Evolutionary conservation across 306 rosid genomes (phyloP), one percentile per base, ranked within the genome.

Genomic region (Rosa lucieae): DNA sequence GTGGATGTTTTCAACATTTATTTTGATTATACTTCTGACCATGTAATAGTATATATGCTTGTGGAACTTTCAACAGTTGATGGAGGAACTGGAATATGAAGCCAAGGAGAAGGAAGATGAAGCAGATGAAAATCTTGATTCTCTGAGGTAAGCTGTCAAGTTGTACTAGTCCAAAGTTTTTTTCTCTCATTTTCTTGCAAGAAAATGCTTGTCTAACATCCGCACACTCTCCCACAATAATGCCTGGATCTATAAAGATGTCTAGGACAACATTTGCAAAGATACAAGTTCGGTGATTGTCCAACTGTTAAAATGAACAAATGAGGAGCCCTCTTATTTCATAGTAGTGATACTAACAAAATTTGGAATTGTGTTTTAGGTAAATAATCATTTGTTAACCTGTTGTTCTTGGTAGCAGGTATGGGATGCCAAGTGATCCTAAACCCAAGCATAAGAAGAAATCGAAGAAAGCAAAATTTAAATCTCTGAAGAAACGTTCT

Each of bases 21-120:
- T 77, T 77, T 62, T n/a, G 32, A 43, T 21, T 29, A 61, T 80
- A 81, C 43, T 56, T 65, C 21, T 48, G 63, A 61, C 13, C 42
- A 17, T 67, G 67, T 76, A 15, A 18, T 43, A 43, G 61, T 77
- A 26, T 74, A 73, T 53, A 63, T 63, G 32, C 69, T 79, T 70
- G 12, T 58, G 35, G 67, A 67, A 29, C 68, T 70, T 76, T 53
- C 61, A 78, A 63, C 84, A 93, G 98, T 88, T 95, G 81, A 94
- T 92, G 97, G 99, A 90, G 90, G 99, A 95, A 43, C 93, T 91
- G 35, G 99, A 93, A 74, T 77, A 81, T 73, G 98, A 91, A 87
- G 99, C 99, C 74, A 92, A 68, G 85, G 87, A 77, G 86, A 93
- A 86, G 86, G 98, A 92, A 81, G 94, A 88, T 73, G 94, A 92